Percentiles rank a stretch among this genome's conserved stretches.
These are phyloP conservation scores for Colletotrichum sp. DNA, from an alignment of 2,329 filamentous ascomycete species.

Conservation along the genomic window DNA sequence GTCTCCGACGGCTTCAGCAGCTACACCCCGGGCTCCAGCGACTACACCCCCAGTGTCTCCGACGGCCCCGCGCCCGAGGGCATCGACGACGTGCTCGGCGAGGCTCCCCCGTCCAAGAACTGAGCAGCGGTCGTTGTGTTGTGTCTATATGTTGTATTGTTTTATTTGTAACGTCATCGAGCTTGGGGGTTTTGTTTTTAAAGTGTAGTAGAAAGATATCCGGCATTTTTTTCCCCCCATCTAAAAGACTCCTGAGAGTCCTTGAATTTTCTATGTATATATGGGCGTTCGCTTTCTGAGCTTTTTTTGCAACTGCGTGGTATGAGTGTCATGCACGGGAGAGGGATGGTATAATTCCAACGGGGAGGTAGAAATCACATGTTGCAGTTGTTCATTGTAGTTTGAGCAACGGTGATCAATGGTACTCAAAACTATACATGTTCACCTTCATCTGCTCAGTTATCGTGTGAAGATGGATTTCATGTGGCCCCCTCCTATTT, in stretches of 20 bases:
- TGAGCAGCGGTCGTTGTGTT: not conserved
- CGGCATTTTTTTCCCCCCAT: not conserved
- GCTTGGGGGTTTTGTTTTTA: not conserved
- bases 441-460: not conserved
- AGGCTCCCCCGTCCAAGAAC: slow-evolving; percentile 22
- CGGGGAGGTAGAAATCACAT: not conserved
- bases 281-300: not conserved
- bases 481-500: not conserved
- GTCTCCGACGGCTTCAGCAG: slow-evolving; percentile 49
- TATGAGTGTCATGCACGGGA: not conserved
- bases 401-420: not conserved
- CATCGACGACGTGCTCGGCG: slow-evolving; percentile 23
- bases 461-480: not conserved
- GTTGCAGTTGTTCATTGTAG: no score
- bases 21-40: slow-evolving; percentile 37
- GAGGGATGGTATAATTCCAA: not conserved
- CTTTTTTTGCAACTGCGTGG: not conserved
- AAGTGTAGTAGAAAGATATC: not conserved
- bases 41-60: slow-evolving; percentile 28
- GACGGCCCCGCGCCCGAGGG: slow-evolving; percentile 6
- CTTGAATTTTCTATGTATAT: not conserved
- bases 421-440: not conserved
- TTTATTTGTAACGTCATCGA: not conserved
- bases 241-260: not conserved
- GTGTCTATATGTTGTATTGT: not conserved